These are phyloP conservation scores for Grosmannia penicillata DNA, from an alignment of 2,329 filamentous ascomycete genomes.

Conservation along the genomic window DNA sequence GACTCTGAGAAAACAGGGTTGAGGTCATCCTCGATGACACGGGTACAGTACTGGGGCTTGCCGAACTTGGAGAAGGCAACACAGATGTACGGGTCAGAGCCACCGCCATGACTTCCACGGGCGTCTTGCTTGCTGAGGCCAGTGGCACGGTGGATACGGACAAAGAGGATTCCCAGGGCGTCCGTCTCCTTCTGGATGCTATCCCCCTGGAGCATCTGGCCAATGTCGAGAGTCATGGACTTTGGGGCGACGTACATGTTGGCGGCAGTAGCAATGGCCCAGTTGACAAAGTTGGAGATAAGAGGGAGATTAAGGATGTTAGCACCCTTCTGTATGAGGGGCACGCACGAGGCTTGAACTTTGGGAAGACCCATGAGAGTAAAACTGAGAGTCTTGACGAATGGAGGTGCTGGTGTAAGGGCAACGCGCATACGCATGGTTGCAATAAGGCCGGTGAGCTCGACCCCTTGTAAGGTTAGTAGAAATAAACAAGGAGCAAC, in stretches of 20 bases:
- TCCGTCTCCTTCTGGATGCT: slow-evolving; percentile 80
- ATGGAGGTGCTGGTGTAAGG: slow-evolving; percentile 80
- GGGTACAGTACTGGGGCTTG: slow-evolving; percentile 95
- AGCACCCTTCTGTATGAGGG: slow-evolving; percentile 80
- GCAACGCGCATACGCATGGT: slow-evolving; percentile 73
- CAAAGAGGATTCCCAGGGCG: slow-evolving; percentile 79
- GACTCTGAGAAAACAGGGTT: slow-evolving; percentile 90
- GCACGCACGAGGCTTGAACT: slow-evolving; percentile 76
- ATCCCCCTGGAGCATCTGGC: slow-evolving; percentile 81
- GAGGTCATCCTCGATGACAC: slow-evolving; percentile 86
- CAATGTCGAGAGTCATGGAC: slow-evolving; percentile 80
- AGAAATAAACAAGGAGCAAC: neutral
- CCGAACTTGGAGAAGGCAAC: slow-evolving; percentile 91
- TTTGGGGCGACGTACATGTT: slow-evolving; percentile 92
- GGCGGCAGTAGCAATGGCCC: slow-evolving; percentile 74
- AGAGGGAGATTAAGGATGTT: slow-evolving; percentile 85
- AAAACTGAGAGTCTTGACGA: slow-evolving; percentile 81
- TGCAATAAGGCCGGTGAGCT: slow-evolving; percentile 79
- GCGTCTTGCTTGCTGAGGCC: slow-evolving; percentile 84
- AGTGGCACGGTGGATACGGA: slow-evolving; percentile 76
- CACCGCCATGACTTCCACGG: slow-evolving; percentile 69
- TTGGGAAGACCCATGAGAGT: slow-evolving; percentile 91
- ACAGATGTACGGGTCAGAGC: slow-evolving; percentile 91
- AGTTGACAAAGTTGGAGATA: slow-evolving; percentile 95
- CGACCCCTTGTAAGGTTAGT: slow-evolving; percentile 36